These are phyloP conservation scores for Penicillium sp. DNA, from an alignment of 2,329 filamentous ascomycete genomes.

Conservation along the genomic window DNA sequence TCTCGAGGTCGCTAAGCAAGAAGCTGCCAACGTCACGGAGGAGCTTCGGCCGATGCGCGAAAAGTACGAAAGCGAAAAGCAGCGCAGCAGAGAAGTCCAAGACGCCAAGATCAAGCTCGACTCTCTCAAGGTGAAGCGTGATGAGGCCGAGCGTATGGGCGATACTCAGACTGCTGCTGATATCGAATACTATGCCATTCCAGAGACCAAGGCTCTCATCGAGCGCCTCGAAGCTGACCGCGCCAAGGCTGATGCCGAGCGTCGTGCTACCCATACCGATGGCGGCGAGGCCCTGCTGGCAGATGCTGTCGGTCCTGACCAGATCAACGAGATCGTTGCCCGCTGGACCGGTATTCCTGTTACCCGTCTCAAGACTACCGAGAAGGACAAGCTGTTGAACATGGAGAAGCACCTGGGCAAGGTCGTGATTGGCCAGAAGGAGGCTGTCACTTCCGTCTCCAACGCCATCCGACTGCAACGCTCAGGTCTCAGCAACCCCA, in stretches of 20 bases:
- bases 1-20: conserved; percentile 75
- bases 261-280: conserved; percentile 52
- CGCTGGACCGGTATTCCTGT: conserved; percentile 98
- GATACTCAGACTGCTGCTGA: conserved; percentile 87
- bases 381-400: conserved; percentile 96
- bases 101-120: conserved; percentile 94
- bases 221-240: conserved; percentile 76
- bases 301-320: conserved; percentile 89
- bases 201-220: conserved; percentile 79
- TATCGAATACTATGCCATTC: conserved; percentile 94
- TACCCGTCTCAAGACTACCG: conserved; percentile 84
- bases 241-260: conserved; percentile 67
- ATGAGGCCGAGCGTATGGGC: conserved; percentile 82
- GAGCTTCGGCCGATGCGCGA: conserved; percentile 86
- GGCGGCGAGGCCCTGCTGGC: conserved; percentile 72
- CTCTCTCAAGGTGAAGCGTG: conserved; percentile 80
- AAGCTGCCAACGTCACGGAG: conserved; percentile 91
- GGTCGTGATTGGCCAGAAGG: conserved; percentile 86
- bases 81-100: conserved; percentile 85
- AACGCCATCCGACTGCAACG: conserved; percentile 94
- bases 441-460: conserved; percentile 87
- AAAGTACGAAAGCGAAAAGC: conserved; percentile 92
- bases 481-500: conserved; percentile 90
- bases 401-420: conserved; percentile 87
- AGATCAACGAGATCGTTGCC: conserved; percentile 98